phyloP scores from a whole-genome alignment of 2,329 filamentous ascomycete genomes.

The Alternaria sp. region DNA sequence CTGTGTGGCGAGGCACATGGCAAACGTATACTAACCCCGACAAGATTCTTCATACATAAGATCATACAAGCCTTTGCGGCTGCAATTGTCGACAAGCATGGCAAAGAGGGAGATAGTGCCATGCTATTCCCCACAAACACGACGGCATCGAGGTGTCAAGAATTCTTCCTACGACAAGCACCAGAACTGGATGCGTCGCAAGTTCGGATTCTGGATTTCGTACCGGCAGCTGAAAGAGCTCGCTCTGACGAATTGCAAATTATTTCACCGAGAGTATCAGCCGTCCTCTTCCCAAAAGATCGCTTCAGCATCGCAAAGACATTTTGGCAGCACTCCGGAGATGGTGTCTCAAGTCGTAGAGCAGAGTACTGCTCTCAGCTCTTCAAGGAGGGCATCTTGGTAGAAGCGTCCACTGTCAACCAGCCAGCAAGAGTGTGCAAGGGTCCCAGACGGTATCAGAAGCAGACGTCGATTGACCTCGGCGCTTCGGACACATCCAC shows the following conservation, averaged over 20 bases:
- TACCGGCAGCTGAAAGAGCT: slow-evolving; percentile 64
- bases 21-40: slow-evolving; percentile 12
- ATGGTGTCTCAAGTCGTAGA: slow-evolving; percentile 87
- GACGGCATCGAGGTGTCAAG: slow-evolving; percentile 73
- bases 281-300: slow-evolving; percentile 72
- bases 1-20: slow-evolving; percentile 16
- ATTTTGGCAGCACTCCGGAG: slow-evolving; percentile 96
- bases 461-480: slow-evolving; percentile 60
- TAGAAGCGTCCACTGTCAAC: slow-evolving; percentile 53
- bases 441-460: slow-evolving; percentile 82
- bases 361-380: slow-evolving; percentile 86
- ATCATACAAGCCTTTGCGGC: slow-evolving; percentile 75
- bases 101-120: slow-evolving; percentile 67
- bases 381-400: slow-evolving; percentile 71
- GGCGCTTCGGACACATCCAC: slow-evolving; percentile 16
- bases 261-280: slow-evolving; percentile 54
- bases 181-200: slow-evolving; percentile 58
- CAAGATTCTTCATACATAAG: slow-evolving; percentile 89
- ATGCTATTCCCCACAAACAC: slow-evolving; percentile 81
- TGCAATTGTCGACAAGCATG: slow-evolving; percentile 70
- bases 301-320: slow-evolving; percentile 79
- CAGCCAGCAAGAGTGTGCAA: slow-evolving; percentile 59
- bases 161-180: slow-evolving; percentile 71
- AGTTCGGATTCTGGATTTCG: slow-evolving; percentile 67
- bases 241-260: slow-evolving; percentile 54